Percentiles rank a stretch among this genome's conserved stretches.
These are phyloP conservation scores for Erythrophleum ivorense DNA, from an alignment of 331 rosid genomes.

Conservation along the genomic window DNA sequence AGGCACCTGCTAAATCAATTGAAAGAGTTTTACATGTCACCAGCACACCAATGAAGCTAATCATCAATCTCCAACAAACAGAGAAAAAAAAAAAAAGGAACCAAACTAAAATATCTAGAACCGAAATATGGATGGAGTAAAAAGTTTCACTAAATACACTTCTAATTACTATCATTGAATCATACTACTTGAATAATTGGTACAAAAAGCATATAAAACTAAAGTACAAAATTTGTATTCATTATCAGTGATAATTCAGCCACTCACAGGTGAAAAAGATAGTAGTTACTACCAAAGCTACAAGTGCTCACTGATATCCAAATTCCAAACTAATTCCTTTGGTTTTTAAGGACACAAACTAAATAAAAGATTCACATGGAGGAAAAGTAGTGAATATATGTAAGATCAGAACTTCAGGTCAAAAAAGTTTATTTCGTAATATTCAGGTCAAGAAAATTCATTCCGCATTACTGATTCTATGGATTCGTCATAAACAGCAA, in stretches of 20 bases:
- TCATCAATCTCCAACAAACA: conserved; percentile 17
- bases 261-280: neutral
- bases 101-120: conserved; percentile 9
- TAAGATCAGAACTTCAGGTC: neutral
- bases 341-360: neutral
- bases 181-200: neutral
- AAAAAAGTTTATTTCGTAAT: neutral
- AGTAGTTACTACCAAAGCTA: neutral
- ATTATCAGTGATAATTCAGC: neutral
- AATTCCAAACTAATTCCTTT: neutral
- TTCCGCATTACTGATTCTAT: neutral
- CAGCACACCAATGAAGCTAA: conserved; percentile 15
- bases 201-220: neutral
- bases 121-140: neutral
- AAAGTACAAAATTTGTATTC: neutral
- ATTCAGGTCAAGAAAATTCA: neutral
- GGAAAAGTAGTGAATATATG: neutral
- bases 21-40: conserved; percentile 12
- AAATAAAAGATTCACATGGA: neutral
- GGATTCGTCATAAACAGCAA: neutral
- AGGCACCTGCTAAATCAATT: conserved; percentile 71
- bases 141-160: conserved; percentile 7
- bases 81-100: neutral
- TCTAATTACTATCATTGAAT: neutral
- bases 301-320: neutral